Percentiles rank a stretch among this genome's conserved stretches.
Evolutionary conservation across 495 filamentous ascomycete genomes (phyloP).

Genomic region (Chaetomidium leptoderma): DNA sequence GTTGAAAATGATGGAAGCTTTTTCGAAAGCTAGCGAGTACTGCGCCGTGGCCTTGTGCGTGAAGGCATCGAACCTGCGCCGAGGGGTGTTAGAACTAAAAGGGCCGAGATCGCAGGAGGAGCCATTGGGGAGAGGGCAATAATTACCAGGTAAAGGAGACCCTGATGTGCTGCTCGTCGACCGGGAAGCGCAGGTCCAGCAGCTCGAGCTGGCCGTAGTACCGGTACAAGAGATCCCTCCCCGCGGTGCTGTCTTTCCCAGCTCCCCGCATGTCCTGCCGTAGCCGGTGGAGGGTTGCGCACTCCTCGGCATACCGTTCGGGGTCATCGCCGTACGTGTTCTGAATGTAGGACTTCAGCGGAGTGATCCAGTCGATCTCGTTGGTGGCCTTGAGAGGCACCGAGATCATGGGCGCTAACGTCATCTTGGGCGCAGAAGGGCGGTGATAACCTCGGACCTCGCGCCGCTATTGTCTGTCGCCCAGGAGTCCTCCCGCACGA

Average conservation of each 20-base stretch:
- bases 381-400: slow-evolving; percentile 95
- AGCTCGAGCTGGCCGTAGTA: slow-evolving; percentile 98
- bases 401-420: slow-evolving; percentile 86
- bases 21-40: slow-evolving; percentile 95
- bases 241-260: slow-evolving; percentile 92
- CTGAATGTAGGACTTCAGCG: slow-evolving; percentile 89
- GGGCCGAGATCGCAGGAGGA: not conserved
- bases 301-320: slow-evolving; percentile 90
- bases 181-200: slow-evolving; percentile 88
- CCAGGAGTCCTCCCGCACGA: not conserved
- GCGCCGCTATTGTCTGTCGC: not conserved
- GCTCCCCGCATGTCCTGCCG: slow-evolving; percentile 98
- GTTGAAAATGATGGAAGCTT: slow-evolving; percentile 99
- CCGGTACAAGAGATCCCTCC: slow-evolving; percentile 87
- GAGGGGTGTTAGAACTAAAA: slow-evolving; percentile 21
- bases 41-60: slow-evolving; percentile 94
- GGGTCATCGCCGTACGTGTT: slow-evolving; percentile 94
- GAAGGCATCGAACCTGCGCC: slow-evolving; percentile 89
- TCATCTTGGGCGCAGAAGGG: slow-evolving; percentile 45
- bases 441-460: not conserved
- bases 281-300: slow-evolving; percentile 89
- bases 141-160: slow-evolving; percentile 94
- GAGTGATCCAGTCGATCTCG: slow-evolving; percentile 96
- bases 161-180: slow-evolving; percentile 98
- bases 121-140: not conserved